These are phyloP conservation scores for Sarcodon aspratus DNA, from an alignment of 768 basidiomycete genomes.

Conservation along the genomic window DNA sequence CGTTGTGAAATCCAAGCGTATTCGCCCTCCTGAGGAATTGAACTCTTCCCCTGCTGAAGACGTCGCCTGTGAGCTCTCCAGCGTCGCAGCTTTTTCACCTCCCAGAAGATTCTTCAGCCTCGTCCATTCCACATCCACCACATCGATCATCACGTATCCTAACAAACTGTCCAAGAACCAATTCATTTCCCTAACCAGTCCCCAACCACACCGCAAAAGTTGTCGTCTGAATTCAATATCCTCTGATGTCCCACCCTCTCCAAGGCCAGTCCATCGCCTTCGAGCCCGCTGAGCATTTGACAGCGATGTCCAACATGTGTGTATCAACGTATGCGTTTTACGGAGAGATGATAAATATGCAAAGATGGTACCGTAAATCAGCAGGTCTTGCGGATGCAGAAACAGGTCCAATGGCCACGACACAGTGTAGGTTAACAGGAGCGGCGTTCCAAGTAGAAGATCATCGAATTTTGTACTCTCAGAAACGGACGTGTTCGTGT, in stretches of 20 bases:
- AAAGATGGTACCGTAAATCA: slow-evolving; percentile 67
- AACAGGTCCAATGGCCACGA: slow-evolving; percentile 89
- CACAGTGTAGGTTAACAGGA: slow-evolving; percentile 58
- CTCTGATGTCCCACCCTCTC: slow-evolving; percentile 74
- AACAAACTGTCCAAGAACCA: slow-evolving; percentile 84
- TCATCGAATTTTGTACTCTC: slow-evolving; percentile 53
- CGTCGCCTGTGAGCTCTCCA: slow-evolving; percentile 16
- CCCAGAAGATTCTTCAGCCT: slow-evolving; percentile 51
- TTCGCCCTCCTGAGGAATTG: slow-evolving; percentile 13
- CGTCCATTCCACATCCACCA: slow-evolving; percentile 75
- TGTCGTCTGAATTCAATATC: slow-evolving; percentile 53
- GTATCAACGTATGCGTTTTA: slow-evolving; percentile 72
- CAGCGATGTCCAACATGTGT: slow-evolving; percentile 75
- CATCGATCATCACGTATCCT: slow-evolving; percentile 84
- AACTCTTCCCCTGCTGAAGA: slow-evolving; percentile 8
- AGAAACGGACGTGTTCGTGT: slow-evolving; percentile 26
- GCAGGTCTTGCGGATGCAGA: slow-evolving; percentile 63
- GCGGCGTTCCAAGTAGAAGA: slow-evolving; percentile 68
- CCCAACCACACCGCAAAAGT: slow-evolving; percentile 76
- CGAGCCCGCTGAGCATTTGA: slow-evolving; percentile 80
- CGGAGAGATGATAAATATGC: slow-evolving; percentile 76
- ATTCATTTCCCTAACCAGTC: slow-evolving; percentile 76
- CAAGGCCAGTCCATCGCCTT: slow-evolving; percentile 76
- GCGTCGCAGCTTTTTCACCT: slow-evolving; percentile 3
- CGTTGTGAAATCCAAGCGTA: slow-evolving; percentile 73